Evolutionary conservation across 805 yeast species (phyloP), one percentile per base, ranked within the genome.

Genomic region (Yamadazyma paraphyllophila): DNA sequence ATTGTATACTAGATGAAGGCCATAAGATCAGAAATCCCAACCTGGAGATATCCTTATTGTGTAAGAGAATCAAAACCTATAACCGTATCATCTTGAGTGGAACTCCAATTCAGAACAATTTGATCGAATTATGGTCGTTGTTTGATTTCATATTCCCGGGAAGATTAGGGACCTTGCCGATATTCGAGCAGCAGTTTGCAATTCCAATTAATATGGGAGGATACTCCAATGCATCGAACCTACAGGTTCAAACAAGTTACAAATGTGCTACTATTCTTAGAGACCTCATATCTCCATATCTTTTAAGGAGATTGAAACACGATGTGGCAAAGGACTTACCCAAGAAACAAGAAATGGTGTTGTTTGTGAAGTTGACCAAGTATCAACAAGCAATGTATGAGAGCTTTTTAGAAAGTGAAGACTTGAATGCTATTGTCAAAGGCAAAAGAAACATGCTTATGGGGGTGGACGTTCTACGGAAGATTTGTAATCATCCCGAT

Each of bases 101-200:
- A 2, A 94, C 99, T 0, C 99, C 99, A 0, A 90, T 94, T 44
- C 99, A 94, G 60, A 94, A 94, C 64, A 94, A 94, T 56, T 68
- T 94, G 47, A 80, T 83, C 14, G 99, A 94, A 63, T 66, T 94
- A 15, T 94, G 99, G 99, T 86, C 96, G 44, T 67, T 94, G 39
- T 92, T 94, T 67, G 99, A 94, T 58, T 94, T 94, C 66, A 85
- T 91, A 2, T 91, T 85, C 58, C 99, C 99, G 0, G 99, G 99
- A 0, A 72, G 96, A 50, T 67, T 94, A 16, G 99, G 99, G 0
- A 94, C 99, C 0, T 69, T 94, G 17, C 99, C 99, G 0, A 92
- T 94, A 0, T 94, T 94, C 57, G 96, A 91, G 63, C 85, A 79
- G 43, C 97, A 94, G 61, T 94, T 94, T 62, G 85, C 96, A 2